A percentile compares a stretch with the other conserved stretches of the same genome.
Conservation (phyloP, 768 basidiomycete species). For the Cystofilobasidium macerans region DNA sequence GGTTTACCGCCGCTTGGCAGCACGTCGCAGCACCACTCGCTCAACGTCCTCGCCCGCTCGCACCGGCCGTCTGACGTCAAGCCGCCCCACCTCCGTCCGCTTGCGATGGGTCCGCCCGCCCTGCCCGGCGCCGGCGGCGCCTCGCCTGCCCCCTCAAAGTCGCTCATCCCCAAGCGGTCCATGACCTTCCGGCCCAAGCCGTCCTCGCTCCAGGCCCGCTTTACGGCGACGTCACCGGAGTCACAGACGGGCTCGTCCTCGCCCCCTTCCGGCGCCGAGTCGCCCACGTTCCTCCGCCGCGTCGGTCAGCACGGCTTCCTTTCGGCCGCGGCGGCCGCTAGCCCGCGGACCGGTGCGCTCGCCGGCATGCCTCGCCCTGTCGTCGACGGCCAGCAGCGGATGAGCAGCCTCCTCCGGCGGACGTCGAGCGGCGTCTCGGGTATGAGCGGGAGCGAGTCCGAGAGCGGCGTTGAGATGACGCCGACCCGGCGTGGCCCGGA, state of each 20-base stretch:
- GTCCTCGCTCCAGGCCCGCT: constrained; percentile 11
- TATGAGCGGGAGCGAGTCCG: constrained; percentile 20
- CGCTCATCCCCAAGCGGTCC: constrained; percentile 18
- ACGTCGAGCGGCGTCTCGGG: constrained; percentile 24
- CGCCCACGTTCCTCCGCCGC: constrained; percentile 17
- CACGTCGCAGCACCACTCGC: constrained; percentile 5
- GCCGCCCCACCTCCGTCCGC: constrained; percentile 12
- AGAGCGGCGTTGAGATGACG: constrained; percentile 25
- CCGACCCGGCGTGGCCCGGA: constrained; percentile 14
- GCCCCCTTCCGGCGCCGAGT: constrained; percentile 18
- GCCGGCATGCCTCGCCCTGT: neutral
- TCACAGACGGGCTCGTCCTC: constrained; percentile 20
- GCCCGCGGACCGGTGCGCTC: neutral
- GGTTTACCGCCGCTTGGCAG: constrained; percentile 9
- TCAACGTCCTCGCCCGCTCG: constrained; percentile 21
- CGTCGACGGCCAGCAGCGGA: neutral
- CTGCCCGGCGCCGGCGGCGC: neutral
- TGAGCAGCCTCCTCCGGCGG: constrained; percentile 12
- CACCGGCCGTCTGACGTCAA: constrained; percentile 19
- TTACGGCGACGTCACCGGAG: constrained; percentile 16
- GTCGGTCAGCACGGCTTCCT: neutral
- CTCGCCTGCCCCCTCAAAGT: neutral
- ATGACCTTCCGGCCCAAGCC: constrained; percentile 11
- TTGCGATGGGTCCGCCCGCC: neutral
- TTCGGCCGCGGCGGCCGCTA: neutral